Evolutionary conservation across 1,284 basidiomycete genomes (phyloP).

Genomic region (Cryptococcus floricola): DNA sequence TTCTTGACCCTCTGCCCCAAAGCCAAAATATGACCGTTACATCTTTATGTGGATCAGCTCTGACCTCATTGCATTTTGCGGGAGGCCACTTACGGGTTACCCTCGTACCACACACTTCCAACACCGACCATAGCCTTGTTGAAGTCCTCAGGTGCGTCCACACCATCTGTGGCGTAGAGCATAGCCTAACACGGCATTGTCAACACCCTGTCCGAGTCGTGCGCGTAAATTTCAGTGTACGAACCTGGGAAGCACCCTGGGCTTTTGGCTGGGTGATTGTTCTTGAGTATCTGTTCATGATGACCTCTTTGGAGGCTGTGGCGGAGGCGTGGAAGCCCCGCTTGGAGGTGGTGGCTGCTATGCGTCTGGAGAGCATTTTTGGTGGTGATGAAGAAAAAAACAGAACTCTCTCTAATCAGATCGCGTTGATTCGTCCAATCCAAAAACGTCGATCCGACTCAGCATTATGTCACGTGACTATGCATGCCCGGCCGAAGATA

Average conservation of each 20-base stretch:
- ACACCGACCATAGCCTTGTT: constrained; percentile 94
- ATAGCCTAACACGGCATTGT: constrained; percentile 64
- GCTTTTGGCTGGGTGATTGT: constrained; percentile 81
- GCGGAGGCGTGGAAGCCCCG: constrained; percentile 10
- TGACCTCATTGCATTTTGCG: neutral
- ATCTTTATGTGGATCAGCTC: constrained; percentile 54
- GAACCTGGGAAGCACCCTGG: constrained; percentile 86
- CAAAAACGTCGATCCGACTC: constrained; percentile 1
- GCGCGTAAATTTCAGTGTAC: constrained; percentile 8
- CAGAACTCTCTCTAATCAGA: neutral
- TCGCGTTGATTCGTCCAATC: neutral
- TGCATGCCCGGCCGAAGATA: too few species aligned
- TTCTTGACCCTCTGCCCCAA: constrained; percentile 81
- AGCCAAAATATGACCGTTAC: constrained; percentile 85
- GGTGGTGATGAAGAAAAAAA: neutral
- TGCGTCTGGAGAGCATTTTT: constrained; percentile 16
- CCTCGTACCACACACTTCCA: constrained; percentile 91
- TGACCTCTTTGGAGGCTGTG: constrained; percentile 8
- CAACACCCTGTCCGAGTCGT: neutral
- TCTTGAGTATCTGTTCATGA: constrained; percentile 77
- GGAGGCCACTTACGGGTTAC: constrained; percentile 58
- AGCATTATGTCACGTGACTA: too few species aligned
- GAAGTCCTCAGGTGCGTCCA: constrained; percentile 71
- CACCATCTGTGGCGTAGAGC: constrained; percentile 91
- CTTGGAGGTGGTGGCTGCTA: neutral